Conservation (phyloP, 768 basidiomycete species). For the Cystofilobasidium capitatum region DNA sequence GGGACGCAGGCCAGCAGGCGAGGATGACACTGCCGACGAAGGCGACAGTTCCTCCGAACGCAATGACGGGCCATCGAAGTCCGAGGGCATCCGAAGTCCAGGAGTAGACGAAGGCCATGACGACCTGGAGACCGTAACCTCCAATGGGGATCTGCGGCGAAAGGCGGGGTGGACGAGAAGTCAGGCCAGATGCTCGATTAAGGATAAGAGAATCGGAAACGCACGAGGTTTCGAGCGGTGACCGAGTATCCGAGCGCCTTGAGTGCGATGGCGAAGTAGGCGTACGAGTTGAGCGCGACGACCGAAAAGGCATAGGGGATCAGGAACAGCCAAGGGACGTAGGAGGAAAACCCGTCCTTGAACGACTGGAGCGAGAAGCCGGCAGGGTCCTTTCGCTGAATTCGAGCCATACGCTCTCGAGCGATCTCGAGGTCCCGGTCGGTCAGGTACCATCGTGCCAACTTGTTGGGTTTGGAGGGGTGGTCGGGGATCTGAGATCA, state of each 20-base stretch:
- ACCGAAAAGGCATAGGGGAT: conserved; percentile 29
- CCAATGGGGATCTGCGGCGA: conserved; percentile 31
- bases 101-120: conserved; percentile 26
- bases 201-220: too few species aligned
- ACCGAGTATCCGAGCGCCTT: conserved; percentile 21
- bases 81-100: conserved; percentile 30
- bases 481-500: conserved; percentile 30
- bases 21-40: conserved; percentile 31
- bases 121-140: conserved; percentile 29
- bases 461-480: conserved; percentile 24
- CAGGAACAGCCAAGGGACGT: conserved; percentile 28
- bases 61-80: conserved; percentile 27
- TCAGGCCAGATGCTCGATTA: too few species aligned
- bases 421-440: conserved; percentile 28
- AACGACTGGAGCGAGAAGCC: conserved; percentile 29
- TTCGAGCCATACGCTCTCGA: conserved; percentile 1
- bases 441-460: conserved; percentile 26
- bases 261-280: conserved; percentile 31
- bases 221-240: too few species aligned
- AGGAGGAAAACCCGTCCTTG: conserved; percentile 28
- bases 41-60: conserved; percentile 25
- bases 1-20: conserved; percentile 24
- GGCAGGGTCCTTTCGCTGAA: conserved; percentile 23
- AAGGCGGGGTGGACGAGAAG: conserved; percentile 11
- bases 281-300: conserved; percentile 27